Base-by-base conservation (phyloP, 2,329 filamentous ascomycete species). In the Colletotrichum kahawae region DNA sequence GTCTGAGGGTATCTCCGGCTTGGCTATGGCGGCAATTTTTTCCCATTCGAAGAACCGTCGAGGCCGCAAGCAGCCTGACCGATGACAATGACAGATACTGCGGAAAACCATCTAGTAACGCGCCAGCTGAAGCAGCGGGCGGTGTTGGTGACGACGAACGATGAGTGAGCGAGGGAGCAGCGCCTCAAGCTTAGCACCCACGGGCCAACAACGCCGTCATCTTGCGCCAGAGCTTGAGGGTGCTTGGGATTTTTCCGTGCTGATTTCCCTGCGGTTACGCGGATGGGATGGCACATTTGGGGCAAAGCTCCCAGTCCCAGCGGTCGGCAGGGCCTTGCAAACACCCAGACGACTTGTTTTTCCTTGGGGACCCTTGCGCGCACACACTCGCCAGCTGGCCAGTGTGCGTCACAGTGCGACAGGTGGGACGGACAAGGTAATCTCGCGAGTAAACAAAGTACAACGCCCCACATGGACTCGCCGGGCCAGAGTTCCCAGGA, bases 401-500 rank as follows among this genome's bases (percentile, higher is more conserved):
- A 69, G 66, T 74, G 59, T 34, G n/a, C 29, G n/a, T 12, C 38
- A 74, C 74, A 76, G 74, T 76, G 71, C 51, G 70, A 16, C 8
- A 70, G 6, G n/a, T 10, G 13, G 6, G 33, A 54, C 51, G 48
- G 57, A 48, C 60, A 60, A 66, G 62, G 59, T 57, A 76, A 74
- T 74, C 70, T 74, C 71, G 54, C 59, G 34, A 74, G 65, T 76
- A 76, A 76, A 76, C 74, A 76, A 74, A 74, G 65, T 70, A 57
- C n/a, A 70, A 9, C 4, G 27, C 59, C 31, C 74, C 74, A 76
- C 65, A 70, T 74, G 74, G 74, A 62, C 43, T 72, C 72, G 72
- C 63, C 69, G 69, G 72, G 56, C 63, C 54, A 75, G 36, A 48
- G 63, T 72, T 72, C 57, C 73, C 24, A 75, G 63, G 73, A 75